Base-by-base conservation (phyloP, 192 early-diverging fungal species). In the Coemansia aciculifera region DNA sequence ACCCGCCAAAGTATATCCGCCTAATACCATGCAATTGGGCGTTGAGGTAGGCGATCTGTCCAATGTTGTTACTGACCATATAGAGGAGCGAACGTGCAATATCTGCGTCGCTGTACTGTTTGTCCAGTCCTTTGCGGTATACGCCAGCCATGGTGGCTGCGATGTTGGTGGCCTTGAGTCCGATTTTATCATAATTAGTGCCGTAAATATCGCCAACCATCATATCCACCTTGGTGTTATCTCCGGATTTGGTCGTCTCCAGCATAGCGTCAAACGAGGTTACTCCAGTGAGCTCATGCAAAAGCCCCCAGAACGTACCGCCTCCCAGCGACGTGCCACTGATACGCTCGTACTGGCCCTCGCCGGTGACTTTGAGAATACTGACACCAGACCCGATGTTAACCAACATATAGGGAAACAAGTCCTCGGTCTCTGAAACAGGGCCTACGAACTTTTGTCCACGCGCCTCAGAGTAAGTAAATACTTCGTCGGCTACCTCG, bases 1-100 rank as follows among this genome's bases (percentile, higher is more conserved):
- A 97, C 32, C 97, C 97, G 72, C 93, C 94, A 83, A 99, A 99
- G 83, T 98, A 99, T 61, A 99, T 98, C 52, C 86, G 85, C 21
- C 82, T 80, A 63, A 98, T 88, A 21, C 90, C 92, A 83, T 98
- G 96, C 29, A 91, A 87, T 72, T 94, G 90, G 7, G 97, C 97
- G 71, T 98, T 98, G 62, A 99, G 81, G 66, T 95, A 99, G 0
- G 96, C 97, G 63, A 99, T 98, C 77, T 99, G 97, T 10, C 97
- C 96, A 86, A 99, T 94, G 75, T 97, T 99, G 85, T 99, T 99
- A 77, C 94, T 81, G 60, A 99, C 90, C 91, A 99, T 94, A 81
- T 91, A 97, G 63, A 99, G 85, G 59, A 99, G 79, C 60, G 92
- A 93, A 56, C 91, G 85, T 5, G 94, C 89, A 64, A 99, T 92